Evolutionary conservation across 1,284 basidiomycete species (phyloP), one percentile per base, ranked within the genome.

Genomic region (Boletus sp.): DNA sequence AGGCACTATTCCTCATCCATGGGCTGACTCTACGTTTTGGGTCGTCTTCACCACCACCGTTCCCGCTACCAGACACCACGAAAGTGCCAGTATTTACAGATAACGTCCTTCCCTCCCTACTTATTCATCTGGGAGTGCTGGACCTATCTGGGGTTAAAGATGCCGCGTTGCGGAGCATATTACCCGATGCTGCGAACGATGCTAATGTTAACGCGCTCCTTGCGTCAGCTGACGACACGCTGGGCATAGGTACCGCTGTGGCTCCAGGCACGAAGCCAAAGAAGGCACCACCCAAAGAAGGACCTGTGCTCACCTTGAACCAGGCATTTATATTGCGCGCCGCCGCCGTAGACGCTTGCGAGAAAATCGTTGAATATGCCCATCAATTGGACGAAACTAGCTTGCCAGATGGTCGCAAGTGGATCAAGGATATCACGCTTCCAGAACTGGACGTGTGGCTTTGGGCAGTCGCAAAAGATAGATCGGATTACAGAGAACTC

Each of bases 61-160:
- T 91, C 55, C 81, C 81, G 19, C 65, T 85, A 7, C 85, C 86
- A 10, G 69, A 74, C 27, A 82, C 83, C 2, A 62, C 68, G 3
- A 64, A 72, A 30, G 67, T 85, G 17, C 92, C 92, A 8, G 75
- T 91, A 44, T 93, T 92, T 62, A 75, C 86, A 6, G 92, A 94
- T 70, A 92, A 94, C 59, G 88, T 94, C 40, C 67, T 94, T 5
- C 91, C 92, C 1, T 91, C 91, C 7, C 72, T 94, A 52, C 78
- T 93, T 44, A 69, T 91, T 30, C 82, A 91, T 65, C 71, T 90
- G 20, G 84, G 86, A 41, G 77, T 93, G 30, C 69, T 94, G 54
- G 78, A 88, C 60, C 65, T 89, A 27, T 77, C 82, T 7, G 58
- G 58, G 13, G 64, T 69, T 10, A 60, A 60, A 34, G 69, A 75